Conservation (phyloP, 1,139 yeast species). For the Kodamaea arcana region DNA sequence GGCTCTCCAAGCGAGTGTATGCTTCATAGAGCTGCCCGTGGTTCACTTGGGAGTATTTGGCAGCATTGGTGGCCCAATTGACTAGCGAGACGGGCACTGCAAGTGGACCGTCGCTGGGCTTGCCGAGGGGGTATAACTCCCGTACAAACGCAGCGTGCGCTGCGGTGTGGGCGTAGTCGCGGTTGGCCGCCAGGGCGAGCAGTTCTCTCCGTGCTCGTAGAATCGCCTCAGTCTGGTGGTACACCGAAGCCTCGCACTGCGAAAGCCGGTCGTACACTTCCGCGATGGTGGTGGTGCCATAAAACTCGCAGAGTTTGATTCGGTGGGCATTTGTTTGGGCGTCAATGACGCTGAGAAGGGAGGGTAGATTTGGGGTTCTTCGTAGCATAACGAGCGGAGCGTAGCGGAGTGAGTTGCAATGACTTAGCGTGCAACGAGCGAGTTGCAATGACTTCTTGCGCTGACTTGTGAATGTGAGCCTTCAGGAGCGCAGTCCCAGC, state of each 20-base stretch:
- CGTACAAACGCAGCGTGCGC: constrained; percentile 24
- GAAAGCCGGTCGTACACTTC: constrained; percentile 4
- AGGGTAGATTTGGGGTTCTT: too few relatives aligned
- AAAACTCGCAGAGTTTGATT: constrained; percentile 1
- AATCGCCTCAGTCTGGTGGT: constrained; percentile 5
- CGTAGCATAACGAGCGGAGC: too few relatives aligned
- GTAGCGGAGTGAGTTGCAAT: too few relatives aligned
- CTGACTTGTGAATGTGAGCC: too few relatives aligned
- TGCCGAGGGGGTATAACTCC: constrained; percentile 30
- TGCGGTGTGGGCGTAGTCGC: constrained; percentile 3
- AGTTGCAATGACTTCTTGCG: too few relatives aligned
- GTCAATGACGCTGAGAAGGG: constrained; percentile 11
- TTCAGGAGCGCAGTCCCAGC: too few relatives aligned
- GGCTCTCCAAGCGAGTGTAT: constrained; percentile 27
- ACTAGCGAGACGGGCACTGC: constrained; percentile 3
- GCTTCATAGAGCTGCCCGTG: constrained; percentile 26
- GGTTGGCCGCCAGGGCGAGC: constrained; percentile 1
- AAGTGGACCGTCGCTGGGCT: constrained; percentile 2
- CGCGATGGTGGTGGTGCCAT: neutral
- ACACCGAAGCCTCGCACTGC: constrained; percentile 3
- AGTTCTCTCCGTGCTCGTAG: constrained; percentile 1
- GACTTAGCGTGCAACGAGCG: too few relatives aligned
- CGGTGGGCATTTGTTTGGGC: neutral
- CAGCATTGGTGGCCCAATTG: constrained; percentile 6
- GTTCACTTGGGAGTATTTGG: constrained; percentile 14